Conservation (phyloP, 2,329 filamentous ascomycete species). For the Cladosporium colombiae region DNA sequence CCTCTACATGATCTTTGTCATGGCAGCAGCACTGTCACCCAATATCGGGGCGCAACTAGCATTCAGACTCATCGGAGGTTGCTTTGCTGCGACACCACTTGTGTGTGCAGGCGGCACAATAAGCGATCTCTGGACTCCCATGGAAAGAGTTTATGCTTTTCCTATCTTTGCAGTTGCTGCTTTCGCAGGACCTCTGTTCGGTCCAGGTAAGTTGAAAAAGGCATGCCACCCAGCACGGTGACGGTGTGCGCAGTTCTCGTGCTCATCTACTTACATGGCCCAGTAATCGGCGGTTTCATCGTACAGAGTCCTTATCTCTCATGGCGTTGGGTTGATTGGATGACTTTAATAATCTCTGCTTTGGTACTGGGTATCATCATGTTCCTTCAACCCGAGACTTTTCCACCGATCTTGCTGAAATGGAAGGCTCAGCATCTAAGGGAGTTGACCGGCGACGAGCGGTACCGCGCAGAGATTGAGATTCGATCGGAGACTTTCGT, state of each 20-base stretch:
- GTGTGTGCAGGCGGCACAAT: slow-evolving; percentile 29
- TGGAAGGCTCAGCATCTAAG: slow-evolving; percentile 38
- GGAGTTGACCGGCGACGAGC: slow-evolving; percentile 29
- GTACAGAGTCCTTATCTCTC: slow-evolving; percentile 24
- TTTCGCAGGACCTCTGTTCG: slow-evolving; percentile 40
- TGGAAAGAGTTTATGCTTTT: slow-evolving; percentile 27
- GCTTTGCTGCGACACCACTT: slow-evolving; percentile 29
- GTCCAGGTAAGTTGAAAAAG: slow-evolving; percentile 33
- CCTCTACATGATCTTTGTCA: slow-evolving; percentile 23
- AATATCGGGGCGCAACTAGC: slow-evolving; percentile 28
- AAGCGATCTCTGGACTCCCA: slow-evolving; percentile 29
- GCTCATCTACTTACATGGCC: slow-evolving; percentile 35
- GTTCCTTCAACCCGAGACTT: slow-evolving; percentile 53
- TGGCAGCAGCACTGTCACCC: slow-evolving; percentile 27
- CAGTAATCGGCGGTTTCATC: slow-evolving; percentile 47
- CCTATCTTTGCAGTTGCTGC: slow-evolving; percentile 25
- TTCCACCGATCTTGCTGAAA: slow-evolving; percentile 41
- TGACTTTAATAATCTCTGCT: slow-evolving; percentile 29
- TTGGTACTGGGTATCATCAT: slow-evolving; percentile 33
- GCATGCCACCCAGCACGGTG: too few relatives aligned
- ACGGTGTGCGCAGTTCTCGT: too few relatives aligned
- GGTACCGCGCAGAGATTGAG: slow-evolving; percentile 18
- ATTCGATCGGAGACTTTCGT: slow-evolving; percentile 22
- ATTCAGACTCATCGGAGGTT: slow-evolving; percentile 30
- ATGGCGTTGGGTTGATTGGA: slow-evolving; percentile 53